Evolutionary conservation across 768 basidiomycete genomes (phyloP), one percentile per base, ranked within the genome.

Genomic region (Macrocybe gigantea): DNA sequence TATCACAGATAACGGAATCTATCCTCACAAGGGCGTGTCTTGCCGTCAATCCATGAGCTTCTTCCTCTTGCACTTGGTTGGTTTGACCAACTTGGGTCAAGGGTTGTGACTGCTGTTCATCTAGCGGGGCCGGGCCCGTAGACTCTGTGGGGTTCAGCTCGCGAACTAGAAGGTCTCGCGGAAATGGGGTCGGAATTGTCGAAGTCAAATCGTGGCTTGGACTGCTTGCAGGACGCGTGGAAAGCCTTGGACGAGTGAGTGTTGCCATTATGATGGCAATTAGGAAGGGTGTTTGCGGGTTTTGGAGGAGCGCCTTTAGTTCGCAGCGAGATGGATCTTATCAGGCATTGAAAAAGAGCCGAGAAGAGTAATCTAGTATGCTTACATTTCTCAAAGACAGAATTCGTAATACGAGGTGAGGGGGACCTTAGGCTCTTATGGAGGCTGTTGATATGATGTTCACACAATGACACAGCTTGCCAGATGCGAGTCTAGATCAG

Each of bases 151-250:
- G 22, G 12, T 50, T 45, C 35, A 47, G 55, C 33, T 49, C 46
- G 40, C 56, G 59, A 47, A 51, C 49, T 7, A 70, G 59, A 43
- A 64, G 62, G 42, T 69, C 65, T 50, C 59, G 54, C 8, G 72
- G 69, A 57, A 74, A 74, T 29, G 72, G 72, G 22, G 67, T 47
- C n/a, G 72, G 72, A 38, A 74, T 55, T 41, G 56, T 57, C 4
- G 64, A 62, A 7, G 59, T 53, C 30, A 69, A 48, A 6, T 56
- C 38, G 38, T 61, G 50, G 31, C 49, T 60, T 33, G 65, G 29
- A 5, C n/a, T 5, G 12, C 35, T 56, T 5, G 52, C 50, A 15
- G 54, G 45, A 12, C 56, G 56, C 33, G 59, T 43, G n/a, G 58
- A 50, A 33, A 54, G 44, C 54, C 61, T 67, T 11, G 67, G 60